Percentiles rank a stretch among this genome's conserved stretches.
phyloP scores from a whole-genome alignment of 495 filamentous ascomycete species.

The Penicillium macrosclerotiorum region DNA sequence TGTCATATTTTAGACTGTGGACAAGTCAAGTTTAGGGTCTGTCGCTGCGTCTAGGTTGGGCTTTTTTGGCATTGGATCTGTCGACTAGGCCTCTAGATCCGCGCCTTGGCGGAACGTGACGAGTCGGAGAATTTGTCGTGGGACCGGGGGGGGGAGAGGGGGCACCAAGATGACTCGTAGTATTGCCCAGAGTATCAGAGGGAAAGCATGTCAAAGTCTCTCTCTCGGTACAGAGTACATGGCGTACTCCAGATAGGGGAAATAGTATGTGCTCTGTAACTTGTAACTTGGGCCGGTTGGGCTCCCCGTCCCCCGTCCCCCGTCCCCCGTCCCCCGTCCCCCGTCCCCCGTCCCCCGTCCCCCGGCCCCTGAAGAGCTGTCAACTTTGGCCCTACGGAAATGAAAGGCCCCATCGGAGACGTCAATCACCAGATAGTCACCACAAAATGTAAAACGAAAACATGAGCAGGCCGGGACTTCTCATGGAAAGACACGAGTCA shows the following conservation, averaged over 20 bases:
- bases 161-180: too few relatives aligned
- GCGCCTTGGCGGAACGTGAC: not conserved
- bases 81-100: slow-evolving; percentile 3
- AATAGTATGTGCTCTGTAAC: too few relatives aligned
- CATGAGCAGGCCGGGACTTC: too few relatives aligned
- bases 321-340: too few relatives aligned
- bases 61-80: not conserved
- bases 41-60: not conserved
- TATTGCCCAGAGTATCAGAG: too few relatives aligned
- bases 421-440: not conserved
- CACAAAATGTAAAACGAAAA: too few relatives aligned
- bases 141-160: too few relatives aligned
- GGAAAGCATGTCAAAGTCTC: not conserved
- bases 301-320: too few relatives aligned
- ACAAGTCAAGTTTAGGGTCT: not conserved
- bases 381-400: slow-evolving; percentile 13
- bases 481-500: too few relatives aligned
- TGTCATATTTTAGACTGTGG: not conserved
- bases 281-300: too few relatives aligned
- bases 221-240: not conserved
- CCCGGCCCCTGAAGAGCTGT: slow-evolving; percentile 10
- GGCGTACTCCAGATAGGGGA: not conserved
- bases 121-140: slow-evolving; percentile 1
- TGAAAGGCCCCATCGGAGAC: slow-evolving; percentile 4
- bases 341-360: too few relatives aligned